These are phyloP conservation scores for Fusarium caatingaense DNA, from an alignment of 2,329 filamentous ascomycete genomes.

Conservation along the genomic window DNA sequence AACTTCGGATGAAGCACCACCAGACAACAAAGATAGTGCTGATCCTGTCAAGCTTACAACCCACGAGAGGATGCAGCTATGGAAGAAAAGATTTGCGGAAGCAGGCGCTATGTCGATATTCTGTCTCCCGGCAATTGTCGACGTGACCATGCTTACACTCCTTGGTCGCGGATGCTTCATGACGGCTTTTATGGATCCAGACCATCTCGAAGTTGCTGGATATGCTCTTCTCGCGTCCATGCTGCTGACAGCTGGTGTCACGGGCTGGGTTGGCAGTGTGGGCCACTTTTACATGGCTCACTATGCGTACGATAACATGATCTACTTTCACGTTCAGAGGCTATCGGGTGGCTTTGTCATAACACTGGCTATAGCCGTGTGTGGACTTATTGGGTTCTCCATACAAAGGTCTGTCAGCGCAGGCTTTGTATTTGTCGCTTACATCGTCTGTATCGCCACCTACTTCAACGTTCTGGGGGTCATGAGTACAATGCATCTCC, in stretches of 20 bases:
- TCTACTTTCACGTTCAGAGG: slow-evolving; percentile 35
- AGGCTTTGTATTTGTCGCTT: slow-evolving; percentile 32
- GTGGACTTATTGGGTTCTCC: slow-evolving; percentile 28
- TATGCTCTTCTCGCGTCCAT: slow-evolving; percentile 30
- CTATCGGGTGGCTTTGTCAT: slow-evolving; percentile 33
- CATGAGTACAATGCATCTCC: slow-evolving; percentile 37
- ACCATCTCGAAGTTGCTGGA: slow-evolving; percentile 26
- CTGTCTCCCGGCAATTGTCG: slow-evolving; percentile 32
- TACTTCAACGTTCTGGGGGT: slow-evolving; percentile 36
- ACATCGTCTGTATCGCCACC: slow-evolving; percentile 28
- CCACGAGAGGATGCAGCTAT: slow-evolving; percentile 19
- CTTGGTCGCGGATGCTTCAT: slow-evolving; percentile 36
- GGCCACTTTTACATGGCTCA: slow-evolving; percentile 35
- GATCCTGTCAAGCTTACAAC: slow-evolving; percentile 12
- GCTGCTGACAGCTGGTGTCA: slow-evolving; percentile 35
- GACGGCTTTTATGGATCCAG: slow-evolving; percentile 30
- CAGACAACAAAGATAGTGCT: background rate
- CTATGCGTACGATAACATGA: slow-evolving; percentile 38
- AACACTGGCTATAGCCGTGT: slow-evolving; percentile 7
- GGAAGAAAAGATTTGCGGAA: slow-evolving; percentile 31
- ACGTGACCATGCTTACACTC: slow-evolving; percentile 32
- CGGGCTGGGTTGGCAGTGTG: slow-evolving; percentile 35
- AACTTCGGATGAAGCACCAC: slow-evolving; percentile 15
- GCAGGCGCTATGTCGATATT: slow-evolving; percentile 37
- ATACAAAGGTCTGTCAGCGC: slow-evolving; percentile 15